Evolutionary conservation across 345 rosid species (phyloP).

Genomic region (Gynandropsis gynandra): DNA sequence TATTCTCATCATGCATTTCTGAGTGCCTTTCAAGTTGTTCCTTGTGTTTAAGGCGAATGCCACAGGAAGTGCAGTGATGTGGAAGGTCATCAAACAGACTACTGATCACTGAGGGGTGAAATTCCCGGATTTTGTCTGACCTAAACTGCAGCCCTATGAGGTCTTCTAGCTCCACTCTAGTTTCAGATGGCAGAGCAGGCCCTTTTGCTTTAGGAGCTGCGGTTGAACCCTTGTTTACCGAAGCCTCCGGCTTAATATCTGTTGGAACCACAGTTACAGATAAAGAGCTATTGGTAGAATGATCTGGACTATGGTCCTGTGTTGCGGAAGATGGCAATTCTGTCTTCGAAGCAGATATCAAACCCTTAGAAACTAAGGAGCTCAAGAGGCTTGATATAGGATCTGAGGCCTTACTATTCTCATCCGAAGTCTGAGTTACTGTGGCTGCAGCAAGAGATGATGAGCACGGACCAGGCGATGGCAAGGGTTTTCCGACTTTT

Average conservation of each 20-base stretch:
- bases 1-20: slow-evolving; percentile 61
- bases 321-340: slow-evolving; percentile 34
- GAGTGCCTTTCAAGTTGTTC: slow-evolving; percentile 65
- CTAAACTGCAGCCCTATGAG: slow-evolving; percentile 71
- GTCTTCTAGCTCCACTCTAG: slow-evolving; percentile 27
- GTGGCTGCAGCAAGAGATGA: slow-evolving; percentile 29
- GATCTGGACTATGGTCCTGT: slow-evolving; percentile 34
- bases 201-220: slow-evolving; percentile 30
- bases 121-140: slow-evolving; percentile 63
- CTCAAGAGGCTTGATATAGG: slow-evolving; percentile 78
- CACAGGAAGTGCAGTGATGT: slow-evolving; percentile 68
- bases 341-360: slow-evolving; percentile 69
- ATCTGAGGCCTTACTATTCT: slow-evolving; percentile 39
- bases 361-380: slow-evolving; percentile 86
- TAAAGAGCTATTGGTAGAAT: slow-evolving; percentile 29
- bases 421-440: slow-evolving; percentile 34
- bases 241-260: slow-evolving; percentile 25
- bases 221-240: slow-evolving; percentile 32
- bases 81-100: slow-evolving; percentile 58
- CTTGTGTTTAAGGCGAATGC: slow-evolving; percentile 57
- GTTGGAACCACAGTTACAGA: slow-evolving; percentile 38
- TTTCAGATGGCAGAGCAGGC: slow-evolving; percentile 26
- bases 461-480: slow-evolving; percentile 35
- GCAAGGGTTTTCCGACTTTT: slow-evolving; percentile 39
- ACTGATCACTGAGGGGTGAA: slow-evolving; percentile 63